Percentiles rank a stretch among this genome's conserved stretches.
Conservation (phyloP, 805 yeast genomes). For the Yamadazyma takamatsuzukensis region DNA sequence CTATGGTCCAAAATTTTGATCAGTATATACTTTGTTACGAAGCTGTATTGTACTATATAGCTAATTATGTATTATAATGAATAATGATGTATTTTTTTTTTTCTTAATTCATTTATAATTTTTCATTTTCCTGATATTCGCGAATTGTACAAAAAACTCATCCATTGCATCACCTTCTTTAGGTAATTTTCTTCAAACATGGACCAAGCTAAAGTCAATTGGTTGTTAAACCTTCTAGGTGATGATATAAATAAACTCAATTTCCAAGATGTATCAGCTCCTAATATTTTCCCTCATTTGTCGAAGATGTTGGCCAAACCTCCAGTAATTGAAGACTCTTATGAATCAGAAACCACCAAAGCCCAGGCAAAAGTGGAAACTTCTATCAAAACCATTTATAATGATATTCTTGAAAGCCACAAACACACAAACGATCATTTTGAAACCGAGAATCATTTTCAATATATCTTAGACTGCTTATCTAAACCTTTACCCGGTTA, state of each 20-base stretch:
- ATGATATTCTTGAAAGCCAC: constrained; percentile 13
- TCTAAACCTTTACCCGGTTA: constrained; percentile 43
- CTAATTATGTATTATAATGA: constrained; percentile 7
- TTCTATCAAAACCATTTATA: constrained; percentile 25
- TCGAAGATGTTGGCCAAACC: constrained; percentile 12
- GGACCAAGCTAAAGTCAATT: constrained; percentile 12
- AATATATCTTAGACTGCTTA: constrained; percentile 38
- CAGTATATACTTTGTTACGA: constrained; percentile 78
- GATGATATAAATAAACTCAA: constrained; percentile 6
- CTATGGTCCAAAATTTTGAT: constrained; percentile 80
- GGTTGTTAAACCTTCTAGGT: constrained; percentile 19
- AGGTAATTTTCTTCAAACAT: constrained; percentile 7
- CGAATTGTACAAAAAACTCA: too few species aligned
- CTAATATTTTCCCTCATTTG: constrained; percentile 8
- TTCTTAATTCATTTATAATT: not conserved
- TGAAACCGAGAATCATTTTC: constrained; percentile 34
- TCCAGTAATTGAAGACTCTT: constrained; percentile 18
- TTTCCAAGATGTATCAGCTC: constrained; percentile 13
- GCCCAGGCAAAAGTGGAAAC: constrained; percentile 34
- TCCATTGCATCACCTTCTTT: constrained; percentile 11
- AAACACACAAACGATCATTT: constrained; percentile 12
- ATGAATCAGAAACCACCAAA: constrained; percentile 32
- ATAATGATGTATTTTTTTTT: constrained; percentile 6
- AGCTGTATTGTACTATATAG: constrained; percentile 31
- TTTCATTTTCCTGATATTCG: too few species aligned